A percentile compares a stretch with the other conserved stretches of the same genome.
phyloP scores from a whole-genome alignment of 495 filamentous ascomycete species.

The Trichoderma orchidacearum region DNA sequence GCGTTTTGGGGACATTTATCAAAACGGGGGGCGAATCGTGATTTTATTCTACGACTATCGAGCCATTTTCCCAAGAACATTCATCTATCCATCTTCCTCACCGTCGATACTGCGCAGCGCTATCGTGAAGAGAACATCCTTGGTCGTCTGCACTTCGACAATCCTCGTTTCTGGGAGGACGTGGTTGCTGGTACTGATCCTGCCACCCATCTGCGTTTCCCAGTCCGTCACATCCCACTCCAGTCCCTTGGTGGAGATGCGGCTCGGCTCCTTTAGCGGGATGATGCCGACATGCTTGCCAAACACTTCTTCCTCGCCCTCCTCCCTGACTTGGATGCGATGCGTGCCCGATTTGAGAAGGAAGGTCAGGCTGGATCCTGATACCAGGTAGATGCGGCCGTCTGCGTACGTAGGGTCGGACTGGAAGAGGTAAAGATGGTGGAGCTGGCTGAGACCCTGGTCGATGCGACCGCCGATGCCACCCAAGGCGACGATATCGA shows the following conservation, averaged over 20 bases:
- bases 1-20: not conserved
- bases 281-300: constrained; percentile 70
- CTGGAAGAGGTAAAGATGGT: constrained; percentile 57
- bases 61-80: not conserved
- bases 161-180: constrained; percentile 35
- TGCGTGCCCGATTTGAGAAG: constrained; percentile 57
- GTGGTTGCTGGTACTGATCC: constrained; percentile 90
- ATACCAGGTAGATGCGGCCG: constrained; percentile 53
- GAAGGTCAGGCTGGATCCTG: constrained; percentile 66
- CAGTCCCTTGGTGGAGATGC: constrained; percentile 64
- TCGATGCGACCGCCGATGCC: constrained; percentile 82
- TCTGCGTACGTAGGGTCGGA: constrained; percentile 25
- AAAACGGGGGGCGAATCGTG: not conserved
- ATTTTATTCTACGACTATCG: not conserved
- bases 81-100: not conserved
- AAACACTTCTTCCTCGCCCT: constrained; percentile 29
- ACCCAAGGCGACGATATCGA: constrained; percentile 57
- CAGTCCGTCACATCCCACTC: constrained; percentile 82
- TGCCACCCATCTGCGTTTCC: constrained; percentile 68
- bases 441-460: constrained; percentile 77
- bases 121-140: constrained; percentile 73
- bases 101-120: constrained; percentile 36
- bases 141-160: constrained; percentile 48
- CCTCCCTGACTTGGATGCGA: constrained; percentile 45
- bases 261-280: constrained; percentile 57